Conservation (phyloP, 2,329 filamentous ascomycete genomes). For the Diaporthe vexans region DNA sequence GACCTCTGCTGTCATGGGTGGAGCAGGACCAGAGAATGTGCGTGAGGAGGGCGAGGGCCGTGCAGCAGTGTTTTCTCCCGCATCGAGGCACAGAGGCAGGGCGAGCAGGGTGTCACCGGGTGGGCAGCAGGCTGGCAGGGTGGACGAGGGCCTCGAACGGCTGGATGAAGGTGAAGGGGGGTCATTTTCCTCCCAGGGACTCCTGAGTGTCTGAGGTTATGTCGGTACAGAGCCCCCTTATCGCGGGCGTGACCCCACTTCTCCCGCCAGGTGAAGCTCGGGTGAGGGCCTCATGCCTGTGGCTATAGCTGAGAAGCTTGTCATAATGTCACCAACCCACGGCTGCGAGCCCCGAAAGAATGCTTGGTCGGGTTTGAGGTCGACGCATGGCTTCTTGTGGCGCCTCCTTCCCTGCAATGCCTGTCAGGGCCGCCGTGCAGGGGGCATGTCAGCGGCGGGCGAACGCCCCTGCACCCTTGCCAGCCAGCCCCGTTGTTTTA, state of each 20-base stretch:
- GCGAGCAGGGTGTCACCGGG: constrained; percentile 1
- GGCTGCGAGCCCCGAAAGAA: constrained; percentile 6
- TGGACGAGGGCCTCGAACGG: constrained; percentile 32
- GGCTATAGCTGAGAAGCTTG: constrained; percentile 3
- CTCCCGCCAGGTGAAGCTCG: constrained; percentile 21
- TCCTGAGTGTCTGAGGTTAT: constrained; percentile 36
- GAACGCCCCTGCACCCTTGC: constrained; percentile 1
- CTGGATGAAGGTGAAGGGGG: constrained; percentile 8
- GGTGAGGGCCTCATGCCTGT: constrained; percentile 13
- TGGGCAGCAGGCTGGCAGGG: neutral
- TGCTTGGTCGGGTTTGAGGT: constrained; percentile 37
- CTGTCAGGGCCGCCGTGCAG: neutral
- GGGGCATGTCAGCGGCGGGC: neutral
- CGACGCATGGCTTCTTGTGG: constrained; percentile 23
- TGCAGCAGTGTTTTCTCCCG: constrained; percentile 20
- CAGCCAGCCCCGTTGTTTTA: constrained; percentile 28
- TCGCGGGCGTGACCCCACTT: constrained; percentile 18
- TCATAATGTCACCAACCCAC: constrained; percentile 13
- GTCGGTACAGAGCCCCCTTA: constrained; percentile 30
- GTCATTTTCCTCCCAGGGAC: constrained; percentile 5
- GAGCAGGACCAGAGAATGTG: constrained; percentile 1
- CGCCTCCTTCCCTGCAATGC: constrained; percentile 6
- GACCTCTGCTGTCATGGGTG: constrained; percentile 10
- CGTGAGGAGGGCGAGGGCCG: constrained; percentile 25
- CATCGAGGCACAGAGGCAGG: neutral